Evolutionary conservation across 768 basidiomycete genomes (phyloP).

Genomic region (Boletus coccyginus): DNA sequence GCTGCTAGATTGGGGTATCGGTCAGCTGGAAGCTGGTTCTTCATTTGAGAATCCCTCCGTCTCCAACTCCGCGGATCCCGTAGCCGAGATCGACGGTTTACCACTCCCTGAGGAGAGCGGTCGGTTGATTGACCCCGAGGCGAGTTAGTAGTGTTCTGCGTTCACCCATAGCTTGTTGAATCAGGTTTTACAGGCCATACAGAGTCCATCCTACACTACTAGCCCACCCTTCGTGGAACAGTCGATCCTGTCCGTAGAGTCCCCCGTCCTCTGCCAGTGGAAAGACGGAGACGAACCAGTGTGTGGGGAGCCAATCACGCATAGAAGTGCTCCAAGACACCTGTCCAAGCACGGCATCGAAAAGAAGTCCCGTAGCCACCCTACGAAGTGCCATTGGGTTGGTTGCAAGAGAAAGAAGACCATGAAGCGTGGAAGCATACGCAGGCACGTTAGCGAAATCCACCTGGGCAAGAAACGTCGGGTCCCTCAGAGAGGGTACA

Average conservation of each 20-base stretch:
- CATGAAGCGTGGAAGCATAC: conserved; percentile 23
- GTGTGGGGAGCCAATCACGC: conserved; percentile 1
- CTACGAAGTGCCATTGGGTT: conserved; percentile 9
- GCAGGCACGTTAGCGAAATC: conserved; percentile 14
- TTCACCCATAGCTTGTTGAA: not conserved
- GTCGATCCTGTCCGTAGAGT: too few species aligned
- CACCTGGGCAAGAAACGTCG: conserved; percentile 12
- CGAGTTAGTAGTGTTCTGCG: not conserved
- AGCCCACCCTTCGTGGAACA: not conserved
- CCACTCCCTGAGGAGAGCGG: not conserved
- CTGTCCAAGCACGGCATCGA: conserved; percentile 15
- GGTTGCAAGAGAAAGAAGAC: not conserved
- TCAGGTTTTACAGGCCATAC: not conserved
- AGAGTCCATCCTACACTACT: not conserved
- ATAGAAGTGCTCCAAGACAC: conserved; percentile 4
- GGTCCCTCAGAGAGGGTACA: not conserved
- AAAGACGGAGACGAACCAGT: not conserved
- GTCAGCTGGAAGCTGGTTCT: not conserved
- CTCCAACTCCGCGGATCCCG: not conserved
- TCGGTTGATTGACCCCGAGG: not conserved
- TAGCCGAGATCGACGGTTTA: not conserved
- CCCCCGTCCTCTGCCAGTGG: conserved; percentile 6
- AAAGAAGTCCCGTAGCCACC: not conserved
- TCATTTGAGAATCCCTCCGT: not conserved
- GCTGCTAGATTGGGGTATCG: too few species aligned